A percentile compares a stretch with the other conserved stretches of the same genome.
Evolutionary conservation across 139 green algal genomes (phyloP).

Genomic region (Micractinium conductrix): DNA sequence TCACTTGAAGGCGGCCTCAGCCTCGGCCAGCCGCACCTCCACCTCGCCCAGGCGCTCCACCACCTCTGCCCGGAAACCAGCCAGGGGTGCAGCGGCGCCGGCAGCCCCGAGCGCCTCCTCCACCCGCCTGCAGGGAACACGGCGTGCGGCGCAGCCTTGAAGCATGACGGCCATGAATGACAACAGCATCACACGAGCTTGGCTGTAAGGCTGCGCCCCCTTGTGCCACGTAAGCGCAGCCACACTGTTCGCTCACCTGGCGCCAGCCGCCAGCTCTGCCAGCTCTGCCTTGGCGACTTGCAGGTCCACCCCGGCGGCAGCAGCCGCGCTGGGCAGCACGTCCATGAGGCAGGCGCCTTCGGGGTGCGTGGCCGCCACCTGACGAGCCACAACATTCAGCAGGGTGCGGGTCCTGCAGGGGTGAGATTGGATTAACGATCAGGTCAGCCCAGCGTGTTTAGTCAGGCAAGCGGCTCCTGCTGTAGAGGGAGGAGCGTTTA

Average conservation of each 20-base stretch:
- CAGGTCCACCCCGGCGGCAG: slow-evolving; percentile 45
- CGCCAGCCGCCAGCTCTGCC: slow-evolving; percentile 27
- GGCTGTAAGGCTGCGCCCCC: no score
- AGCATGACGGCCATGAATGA: no score
- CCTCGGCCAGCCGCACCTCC: no score
- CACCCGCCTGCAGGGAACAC: not conserved
- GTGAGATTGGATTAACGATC: not conserved
- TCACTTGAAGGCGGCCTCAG: slow-evolving; percentile 7
- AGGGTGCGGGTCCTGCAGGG: slow-evolving; percentile 50
- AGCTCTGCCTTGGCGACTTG: slow-evolving; percentile 39
- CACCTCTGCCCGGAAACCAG: not conserved
- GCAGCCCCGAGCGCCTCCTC: not conserved
- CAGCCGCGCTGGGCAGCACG: slow-evolving; percentile 40
- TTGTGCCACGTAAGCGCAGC: no score
- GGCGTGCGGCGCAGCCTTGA: no score
- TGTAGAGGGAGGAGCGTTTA: not conserved
- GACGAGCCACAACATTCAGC: slow-evolving; percentile 69
- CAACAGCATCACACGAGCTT: no score
- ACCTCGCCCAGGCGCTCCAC: not conserved
- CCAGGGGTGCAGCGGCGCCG: slow-evolving; percentile 18
- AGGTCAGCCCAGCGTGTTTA: not conserved
- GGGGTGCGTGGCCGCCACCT: slow-evolving; percentile 41
- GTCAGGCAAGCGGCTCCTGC: not conserved
- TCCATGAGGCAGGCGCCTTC: slow-evolving; percentile 34
- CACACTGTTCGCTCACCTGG: slow-evolving; percentile 12